phyloP scores from a whole-genome alignment of 2,329 filamentous ascomycete genomes.

The Metarhizium robertsii region DNA sequence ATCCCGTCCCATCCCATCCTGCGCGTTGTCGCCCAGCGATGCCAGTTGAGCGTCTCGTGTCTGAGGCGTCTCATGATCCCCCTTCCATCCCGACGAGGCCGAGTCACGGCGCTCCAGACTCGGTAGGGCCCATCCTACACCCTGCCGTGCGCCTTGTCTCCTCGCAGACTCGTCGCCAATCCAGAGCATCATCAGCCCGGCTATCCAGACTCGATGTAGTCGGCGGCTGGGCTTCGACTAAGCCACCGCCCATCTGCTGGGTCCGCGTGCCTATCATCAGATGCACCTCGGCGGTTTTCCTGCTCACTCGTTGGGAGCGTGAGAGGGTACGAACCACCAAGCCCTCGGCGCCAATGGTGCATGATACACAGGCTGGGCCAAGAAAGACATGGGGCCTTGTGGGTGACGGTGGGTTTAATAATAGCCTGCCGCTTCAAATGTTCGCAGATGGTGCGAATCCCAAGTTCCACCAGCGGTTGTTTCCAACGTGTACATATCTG shows the following conservation, averaged over 20 bases:
- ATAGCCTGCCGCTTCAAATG: no score
- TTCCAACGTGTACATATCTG: background rate
- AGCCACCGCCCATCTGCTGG: background rate
- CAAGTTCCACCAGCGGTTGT: background rate
- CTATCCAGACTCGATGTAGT: background rate
- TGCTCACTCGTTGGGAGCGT: no score
- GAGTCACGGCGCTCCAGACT: background rate
- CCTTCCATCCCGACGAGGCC: background rate
- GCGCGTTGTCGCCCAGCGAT: background rate
- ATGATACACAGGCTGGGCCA: background rate
- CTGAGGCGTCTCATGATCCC: constrained; percentile 7
- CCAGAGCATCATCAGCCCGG: no score
- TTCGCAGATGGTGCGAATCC: background rate
- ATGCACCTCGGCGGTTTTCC: background rate
- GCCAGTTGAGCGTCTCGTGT: background rate
- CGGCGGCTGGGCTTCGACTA: background rate
- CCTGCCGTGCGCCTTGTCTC: background rate
- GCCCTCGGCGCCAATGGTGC: background rate
- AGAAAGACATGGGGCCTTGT: background rate
- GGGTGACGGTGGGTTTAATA: background rate
- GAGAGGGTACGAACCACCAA: background rate
- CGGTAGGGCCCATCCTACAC: background rate
- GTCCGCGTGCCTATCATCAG: background rate
- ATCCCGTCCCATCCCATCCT: background rate
- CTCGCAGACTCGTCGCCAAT: background rate